phyloP scores from a whole-genome alignment of 225 moss, liverwort and hornwort species.

The Asterella californica region DNA sequence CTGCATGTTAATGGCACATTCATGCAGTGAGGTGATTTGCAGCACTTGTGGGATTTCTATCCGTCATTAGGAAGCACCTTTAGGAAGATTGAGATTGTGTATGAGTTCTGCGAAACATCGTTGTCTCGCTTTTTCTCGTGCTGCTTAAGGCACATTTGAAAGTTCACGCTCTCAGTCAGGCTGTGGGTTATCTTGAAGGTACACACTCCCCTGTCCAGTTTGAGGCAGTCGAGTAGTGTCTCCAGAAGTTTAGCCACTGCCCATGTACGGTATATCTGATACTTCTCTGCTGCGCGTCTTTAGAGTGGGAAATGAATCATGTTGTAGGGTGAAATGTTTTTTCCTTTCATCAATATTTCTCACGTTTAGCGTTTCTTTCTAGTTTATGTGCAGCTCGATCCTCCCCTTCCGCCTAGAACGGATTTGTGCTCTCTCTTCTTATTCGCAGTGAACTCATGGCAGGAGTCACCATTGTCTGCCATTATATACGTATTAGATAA shows the following conservation, averaged over 20 bases:
- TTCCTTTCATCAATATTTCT: neutral
- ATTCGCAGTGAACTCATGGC: slow-evolving; percentile 4
- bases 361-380: neutral
- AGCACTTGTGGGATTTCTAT: slow-evolving; percentile 4
- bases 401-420: neutral
- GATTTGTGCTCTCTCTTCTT: neutral
- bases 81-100: slow-evolving; percentile 1
- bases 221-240: neutral
- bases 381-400: neutral
- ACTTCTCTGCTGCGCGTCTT: neutral
- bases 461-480: neutral
- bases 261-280: slow-evolving; percentile 2
- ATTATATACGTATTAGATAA: neutral
- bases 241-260: neutral
- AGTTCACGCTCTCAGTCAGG: neutral
- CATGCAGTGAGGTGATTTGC: slow-evolving; percentile 1
- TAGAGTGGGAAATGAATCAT: neutral
- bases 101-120: slow-evolving; percentile 6
- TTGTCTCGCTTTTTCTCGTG: slow-evolving; percentile 2
- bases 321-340: neutral
- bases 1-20: slow-evolving; percentile 15
- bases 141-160: slow-evolving; percentile 4
- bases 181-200: neutral
- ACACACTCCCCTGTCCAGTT: neutral
- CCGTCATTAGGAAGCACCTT: neutral